A percentile compares a stretch with the other conserved stretches of the same genome.
Conservation (phyloP, 1,139 yeast genomes). For the Zygosaccharomyces sapae region DNA sequence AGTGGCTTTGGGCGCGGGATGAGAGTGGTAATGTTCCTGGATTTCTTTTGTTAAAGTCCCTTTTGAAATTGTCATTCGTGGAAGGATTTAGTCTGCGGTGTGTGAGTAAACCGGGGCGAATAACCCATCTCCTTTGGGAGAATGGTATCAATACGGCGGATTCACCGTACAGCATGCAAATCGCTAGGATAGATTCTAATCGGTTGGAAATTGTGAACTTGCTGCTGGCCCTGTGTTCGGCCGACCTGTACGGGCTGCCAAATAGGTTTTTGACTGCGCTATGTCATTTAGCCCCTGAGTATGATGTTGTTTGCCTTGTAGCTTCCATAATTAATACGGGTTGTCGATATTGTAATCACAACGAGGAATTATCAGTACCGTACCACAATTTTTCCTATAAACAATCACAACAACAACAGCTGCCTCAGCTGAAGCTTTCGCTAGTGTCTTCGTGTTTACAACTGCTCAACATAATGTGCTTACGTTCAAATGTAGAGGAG, state of each 20-base stretch:
- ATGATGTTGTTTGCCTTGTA: constrained; percentile 50
- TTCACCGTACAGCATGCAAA: constrained; percentile 35
- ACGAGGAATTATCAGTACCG: constrained; percentile 22
- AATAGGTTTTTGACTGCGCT: constrained; percentile 53
- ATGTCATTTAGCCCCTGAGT: constrained; percentile 50
- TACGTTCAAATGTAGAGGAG: constrained; percentile 43
- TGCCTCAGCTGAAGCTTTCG: constrained; percentile 47
- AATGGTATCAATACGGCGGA: constrained; percentile 25
- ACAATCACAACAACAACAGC: constrained; percentile 18
- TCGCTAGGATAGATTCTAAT: constrained; percentile 54
- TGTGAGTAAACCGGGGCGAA: constrained; percentile 12
- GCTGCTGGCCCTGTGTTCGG: constrained; percentile 59
- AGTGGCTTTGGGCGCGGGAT: constrained; percentile 42
- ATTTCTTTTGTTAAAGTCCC: constrained; percentile 43
- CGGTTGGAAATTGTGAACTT: constrained; percentile 65
- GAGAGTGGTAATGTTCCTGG: constrained; percentile 42
- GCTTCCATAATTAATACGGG: constrained; percentile 66
- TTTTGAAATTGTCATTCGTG: constrained; percentile 54
- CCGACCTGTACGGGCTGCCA: constrained; percentile 43
- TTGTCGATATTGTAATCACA: constrained; percentile 40
- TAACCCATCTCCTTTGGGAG: constrained; percentile 23
- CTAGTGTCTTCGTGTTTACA: constrained; percentile 59
- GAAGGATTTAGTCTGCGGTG: constrained; percentile 35
- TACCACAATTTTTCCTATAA: constrained; percentile 16
- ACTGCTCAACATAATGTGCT: constrained; percentile 54